phyloP scores from a whole-genome alignment of 768 basidiomycete genomes.

The Chalciporus chontae region DNA sequence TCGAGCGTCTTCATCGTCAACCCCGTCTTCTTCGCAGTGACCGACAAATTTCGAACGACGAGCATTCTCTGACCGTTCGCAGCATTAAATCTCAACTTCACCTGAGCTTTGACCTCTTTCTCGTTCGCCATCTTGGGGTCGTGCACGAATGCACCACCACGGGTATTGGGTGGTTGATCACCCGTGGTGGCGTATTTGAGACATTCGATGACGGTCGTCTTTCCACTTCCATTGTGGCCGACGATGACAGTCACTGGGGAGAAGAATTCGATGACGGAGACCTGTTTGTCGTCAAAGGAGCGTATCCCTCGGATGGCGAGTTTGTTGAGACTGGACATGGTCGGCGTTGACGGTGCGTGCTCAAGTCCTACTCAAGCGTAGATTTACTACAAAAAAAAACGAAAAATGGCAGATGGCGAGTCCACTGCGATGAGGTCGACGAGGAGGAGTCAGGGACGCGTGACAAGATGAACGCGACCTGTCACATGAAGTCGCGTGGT shows the following conservation, averaged over 20 bases:
- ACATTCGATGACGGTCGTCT: constrained; percentile 99
- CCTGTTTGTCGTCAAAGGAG: constrained; percentile 93
- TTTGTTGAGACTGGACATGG: constrained; percentile 85
- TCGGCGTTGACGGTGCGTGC: background rate
- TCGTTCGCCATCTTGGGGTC: constrained; percentile 99
- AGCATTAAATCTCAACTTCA: constrained; percentile 89
- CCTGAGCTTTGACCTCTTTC: constrained; percentile 98
- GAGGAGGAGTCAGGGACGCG: background rate
- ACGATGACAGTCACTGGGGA: constrained; percentile 97
- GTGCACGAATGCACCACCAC: constrained; percentile 97
- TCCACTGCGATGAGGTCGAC: background rate
- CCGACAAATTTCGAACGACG: constrained; percentile 85
- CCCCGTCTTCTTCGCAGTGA: constrained; percentile 89
- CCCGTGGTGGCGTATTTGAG: constrained; percentile 99
- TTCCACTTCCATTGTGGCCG: constrained; percentile 97
- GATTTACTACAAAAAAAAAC: background rate
- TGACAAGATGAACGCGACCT: background rate
- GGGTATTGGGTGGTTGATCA: constrained; percentile 95
- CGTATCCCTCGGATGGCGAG: constrained; percentile 93
- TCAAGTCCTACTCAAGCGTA: background rate
- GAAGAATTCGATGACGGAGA: constrained; percentile 95
- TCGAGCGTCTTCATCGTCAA: constrained; percentile 98
- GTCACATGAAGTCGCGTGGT: background rate
- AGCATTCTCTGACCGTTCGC: constrained; percentile 90
- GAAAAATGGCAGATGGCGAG: background rate